Conservation (phyloP, 352 stramenopile species). For the Phytopythium kandeliae region DNA sequence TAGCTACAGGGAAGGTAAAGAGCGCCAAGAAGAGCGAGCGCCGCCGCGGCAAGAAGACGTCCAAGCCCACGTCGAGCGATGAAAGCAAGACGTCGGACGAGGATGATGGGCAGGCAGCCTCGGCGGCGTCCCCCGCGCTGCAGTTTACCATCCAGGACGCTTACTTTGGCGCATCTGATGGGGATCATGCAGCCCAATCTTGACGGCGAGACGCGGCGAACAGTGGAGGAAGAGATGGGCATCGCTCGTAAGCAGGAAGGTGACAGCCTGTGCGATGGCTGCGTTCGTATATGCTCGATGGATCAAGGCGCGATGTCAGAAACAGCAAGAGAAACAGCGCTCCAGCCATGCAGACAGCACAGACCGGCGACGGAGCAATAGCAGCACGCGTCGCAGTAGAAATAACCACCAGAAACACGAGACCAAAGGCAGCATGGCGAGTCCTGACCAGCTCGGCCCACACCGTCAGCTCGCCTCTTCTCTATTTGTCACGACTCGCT, state of each 20-base stretch:
- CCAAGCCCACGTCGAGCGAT: constrained; percentile 27
- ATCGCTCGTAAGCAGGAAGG: too few relatives aligned
- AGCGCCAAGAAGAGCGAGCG: constrained; percentile 15
- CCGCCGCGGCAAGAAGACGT: constrained; percentile 25
- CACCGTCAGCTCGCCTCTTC: neutral
- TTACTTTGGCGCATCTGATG: constrained; percentile 60
- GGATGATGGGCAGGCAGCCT: neutral
- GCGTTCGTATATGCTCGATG: too few relatives aligned
- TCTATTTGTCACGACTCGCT: too few relatives aligned
- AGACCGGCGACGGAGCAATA: neutral
- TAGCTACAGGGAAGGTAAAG: neutral
- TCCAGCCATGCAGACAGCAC: too few relatives aligned
- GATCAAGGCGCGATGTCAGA: neutral
- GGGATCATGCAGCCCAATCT: constrained; percentile 5
- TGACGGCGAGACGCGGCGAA: neutral
- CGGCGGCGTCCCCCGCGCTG: constrained; percentile 27
- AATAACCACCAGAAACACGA: constrained; percentile 1
- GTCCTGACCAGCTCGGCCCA: too few relatives aligned
- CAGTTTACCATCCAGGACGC: constrained; percentile 82
- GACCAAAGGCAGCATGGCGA: neutral
- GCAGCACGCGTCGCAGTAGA: neutral
- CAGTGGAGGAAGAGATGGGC: neutral
- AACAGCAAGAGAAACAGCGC: too few relatives aligned
- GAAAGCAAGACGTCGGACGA: constrained; percentile 5
- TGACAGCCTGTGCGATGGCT: too few relatives aligned